A percentile compares a stretch with the other conserved stretches of the same genome.
Conservation (phyloP, 805 yeast species). For the Candida manassasensis region DNA sequence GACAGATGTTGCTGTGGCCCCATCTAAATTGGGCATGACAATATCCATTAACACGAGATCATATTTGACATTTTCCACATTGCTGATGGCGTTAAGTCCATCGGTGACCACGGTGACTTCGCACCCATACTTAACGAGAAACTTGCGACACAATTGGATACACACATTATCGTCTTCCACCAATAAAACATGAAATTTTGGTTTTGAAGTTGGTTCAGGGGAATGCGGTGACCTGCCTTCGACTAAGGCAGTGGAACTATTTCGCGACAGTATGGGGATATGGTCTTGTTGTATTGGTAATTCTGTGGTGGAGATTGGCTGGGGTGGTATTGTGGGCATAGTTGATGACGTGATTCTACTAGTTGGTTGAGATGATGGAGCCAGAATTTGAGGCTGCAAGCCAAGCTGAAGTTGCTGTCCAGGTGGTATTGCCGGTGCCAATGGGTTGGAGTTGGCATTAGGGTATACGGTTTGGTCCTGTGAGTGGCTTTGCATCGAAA, state of each 20-base stretch:
- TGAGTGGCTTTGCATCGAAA: conserved; percentile 7
- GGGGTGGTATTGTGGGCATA: conserved; percentile 5
- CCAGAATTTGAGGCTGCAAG: no score
- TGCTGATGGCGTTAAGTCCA: conserved; percentile 83
- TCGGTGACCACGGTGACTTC: conserved; percentile 89
- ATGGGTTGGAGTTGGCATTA: not conserved
- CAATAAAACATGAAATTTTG: conserved; percentile 64
- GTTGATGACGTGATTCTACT: conserved; percentile 4
- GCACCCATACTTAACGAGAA: conserved; percentile 83
- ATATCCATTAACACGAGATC: conserved; percentile 83
- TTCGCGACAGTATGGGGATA: not conserved
- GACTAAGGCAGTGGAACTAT: not conserved
- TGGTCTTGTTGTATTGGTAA: conserved; percentile 6
- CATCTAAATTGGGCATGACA: conserved; percentile 84
- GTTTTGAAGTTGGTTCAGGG: conserved; percentile 21
- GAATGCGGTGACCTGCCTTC: conserved; percentile 5
- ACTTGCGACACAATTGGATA: conserved; percentile 76
- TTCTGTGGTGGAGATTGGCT: conserved; percentile 1
- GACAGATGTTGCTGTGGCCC: conserved; percentile 87
- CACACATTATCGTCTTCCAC: conserved; percentile 84
- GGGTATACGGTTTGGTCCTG: conserved; percentile 2
- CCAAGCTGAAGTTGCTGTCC: not conserved
- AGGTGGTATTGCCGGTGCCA: not conserved
- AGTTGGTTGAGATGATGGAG: conserved; percentile 10
- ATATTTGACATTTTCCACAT: conserved; percentile 63